phyloP scores from a whole-genome alignment of 2,329 filamentous ascomycete genomes.

The Penicillium brevicompactum region DNA sequence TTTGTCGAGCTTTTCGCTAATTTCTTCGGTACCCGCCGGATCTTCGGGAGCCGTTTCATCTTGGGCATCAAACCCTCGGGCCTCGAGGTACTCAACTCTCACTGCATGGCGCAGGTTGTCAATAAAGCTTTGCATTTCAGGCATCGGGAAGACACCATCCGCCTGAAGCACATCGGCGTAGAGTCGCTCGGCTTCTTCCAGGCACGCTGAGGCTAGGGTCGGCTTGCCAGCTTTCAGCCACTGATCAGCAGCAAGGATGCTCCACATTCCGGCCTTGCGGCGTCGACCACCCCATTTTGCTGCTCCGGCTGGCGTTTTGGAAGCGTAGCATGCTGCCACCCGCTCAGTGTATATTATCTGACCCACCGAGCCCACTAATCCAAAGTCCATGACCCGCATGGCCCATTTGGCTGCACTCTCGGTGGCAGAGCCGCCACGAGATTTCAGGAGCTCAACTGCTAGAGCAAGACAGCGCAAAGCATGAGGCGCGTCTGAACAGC shows the following conservation, averaged over 20 bases:
- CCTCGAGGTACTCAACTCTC: constrained; percentile 47
- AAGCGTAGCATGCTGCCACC: constrained; percentile 79
- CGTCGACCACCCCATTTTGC: constrained; percentile 70
- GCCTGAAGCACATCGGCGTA: constrained; percentile 50
- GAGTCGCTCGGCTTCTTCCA: constrained; percentile 66
- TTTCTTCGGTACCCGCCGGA: constrained; percentile 39
- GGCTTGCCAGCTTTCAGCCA: constrained; percentile 80
- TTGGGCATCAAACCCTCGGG: constrained; percentile 39
- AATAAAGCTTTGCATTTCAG: constrained; percentile 54
- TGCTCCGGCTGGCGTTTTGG: constrained; percentile 68
- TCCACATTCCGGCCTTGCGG: constrained; percentile 89
- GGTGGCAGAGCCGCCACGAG: constrained; percentile 75
- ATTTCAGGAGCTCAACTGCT: constrained; percentile 77
- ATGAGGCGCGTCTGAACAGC: constrained; percentile 77
- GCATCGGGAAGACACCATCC: constrained; percentile 49
- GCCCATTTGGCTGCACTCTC: constrained; percentile 90
- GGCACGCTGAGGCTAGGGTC: constrained; percentile 74
- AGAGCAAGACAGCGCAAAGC: constrained; percentile 77
- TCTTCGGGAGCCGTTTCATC: constrained; percentile 33
- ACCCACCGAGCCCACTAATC: constrained; percentile 72
- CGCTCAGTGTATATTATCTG: constrained; percentile 85
- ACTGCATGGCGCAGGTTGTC: constrained; percentile 47
- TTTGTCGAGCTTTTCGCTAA: constrained; percentile 58
- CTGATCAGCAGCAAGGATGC: constrained; percentile 75
- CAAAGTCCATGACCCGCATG: constrained; percentile 75